phyloP scores from a whole-genome alignment of 805 yeast species.

The Candida boidinii region DNA sequence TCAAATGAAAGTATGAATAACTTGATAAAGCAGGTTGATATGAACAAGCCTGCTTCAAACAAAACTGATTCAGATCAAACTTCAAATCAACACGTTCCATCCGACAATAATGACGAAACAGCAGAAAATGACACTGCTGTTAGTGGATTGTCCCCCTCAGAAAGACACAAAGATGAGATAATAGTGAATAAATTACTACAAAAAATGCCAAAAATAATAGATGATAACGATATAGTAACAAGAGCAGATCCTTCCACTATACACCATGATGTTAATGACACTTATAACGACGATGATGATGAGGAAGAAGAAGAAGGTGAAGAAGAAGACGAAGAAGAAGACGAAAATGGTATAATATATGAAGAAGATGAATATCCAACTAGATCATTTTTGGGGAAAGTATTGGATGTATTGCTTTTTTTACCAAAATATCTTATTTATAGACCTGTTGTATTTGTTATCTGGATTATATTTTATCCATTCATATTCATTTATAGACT shows the following conservation, averaged over 20 bases:
- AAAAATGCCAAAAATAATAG: slow-evolving; percentile 1
- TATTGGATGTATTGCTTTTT: slow-evolving; percentile 29
- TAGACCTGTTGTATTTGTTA: slow-evolving; percentile 41
- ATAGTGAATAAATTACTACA: too few species aligned
- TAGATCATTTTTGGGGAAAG: slow-evolving; percentile 7
- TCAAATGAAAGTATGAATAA: too few species aligned
- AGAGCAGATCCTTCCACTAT: slow-evolving; percentile 4
- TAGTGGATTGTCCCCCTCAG: slow-evolving; percentile 1
- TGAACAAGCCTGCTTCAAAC: too few species aligned
- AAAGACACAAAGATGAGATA: too few species aligned
- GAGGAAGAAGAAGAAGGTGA: slow-evolving; percentile 11
- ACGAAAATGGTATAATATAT: slow-evolving; percentile 5
- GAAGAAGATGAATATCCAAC: slow-evolving; percentile 2
- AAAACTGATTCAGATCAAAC: too few species aligned
- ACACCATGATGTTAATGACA: neutral
- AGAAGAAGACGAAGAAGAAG: slow-evolving; percentile 4
- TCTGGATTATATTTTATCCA: slow-evolving; percentile 52
- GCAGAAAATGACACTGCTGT: too few species aligned
- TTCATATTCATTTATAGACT: slow-evolving; percentile 28
- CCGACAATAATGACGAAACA: too few species aligned
- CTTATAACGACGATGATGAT: slow-evolving; percentile 5
- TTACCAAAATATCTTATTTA: slow-evolving; percentile 41
- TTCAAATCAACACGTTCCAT: too few species aligned
- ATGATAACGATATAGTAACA: slow-evolving; percentile 14
- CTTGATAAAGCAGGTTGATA: too few species aligned